Percentiles rank a stretch among this genome's conserved stretches.
Conservation (phyloP, 75 land plant genomes). For the Pinus tabuliformis region DNA sequence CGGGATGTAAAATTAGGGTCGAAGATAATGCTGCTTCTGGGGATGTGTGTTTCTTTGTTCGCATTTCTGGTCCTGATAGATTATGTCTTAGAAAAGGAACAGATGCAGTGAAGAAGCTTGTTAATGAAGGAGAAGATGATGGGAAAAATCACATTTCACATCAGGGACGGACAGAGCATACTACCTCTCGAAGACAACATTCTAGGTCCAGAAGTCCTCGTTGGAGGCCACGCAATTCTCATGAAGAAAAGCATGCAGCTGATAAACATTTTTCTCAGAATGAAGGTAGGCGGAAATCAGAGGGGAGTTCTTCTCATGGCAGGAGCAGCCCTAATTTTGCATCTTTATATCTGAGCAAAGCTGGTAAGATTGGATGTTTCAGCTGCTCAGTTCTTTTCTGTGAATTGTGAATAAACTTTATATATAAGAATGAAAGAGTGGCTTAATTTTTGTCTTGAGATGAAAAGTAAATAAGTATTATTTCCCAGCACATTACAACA, state of each 20-base stretch:
- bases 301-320: conserved; percentile 72
- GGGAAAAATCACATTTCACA: conserved; percentile 42
- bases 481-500: not conserved
- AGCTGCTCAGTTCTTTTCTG: conserved; percentile 8
- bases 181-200: conserved; percentile 53
- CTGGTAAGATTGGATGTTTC: conserved; percentile 23
- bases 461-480: not conserved
- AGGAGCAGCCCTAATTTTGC: conserved; percentile 32
- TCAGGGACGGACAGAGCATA: conserved; percentile 41
- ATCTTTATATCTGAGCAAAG: conserved; percentile 17
- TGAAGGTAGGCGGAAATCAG: conserved; percentile 54
- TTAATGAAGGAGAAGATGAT: conserved; percentile 66
- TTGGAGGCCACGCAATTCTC: conserved; percentile 21
- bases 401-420: not conserved
- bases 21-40: conserved; percentile 36
- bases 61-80: conserved; percentile 81
- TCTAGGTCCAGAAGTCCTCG: conserved; percentile 41
- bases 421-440: not conserved
- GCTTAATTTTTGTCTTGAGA: not conserved
- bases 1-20: conserved; percentile 81
- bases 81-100: conserved; percentile 76
- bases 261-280: conserved; percentile 57
- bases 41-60: conserved; percentile 77
- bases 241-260: conserved; percentile 51
- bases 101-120: conserved; percentile 81